Base-by-base conservation (phyloP, 225 moss, liverwort and hornwort genomes). In the Pseudisothecium myosuroides region DNA sequence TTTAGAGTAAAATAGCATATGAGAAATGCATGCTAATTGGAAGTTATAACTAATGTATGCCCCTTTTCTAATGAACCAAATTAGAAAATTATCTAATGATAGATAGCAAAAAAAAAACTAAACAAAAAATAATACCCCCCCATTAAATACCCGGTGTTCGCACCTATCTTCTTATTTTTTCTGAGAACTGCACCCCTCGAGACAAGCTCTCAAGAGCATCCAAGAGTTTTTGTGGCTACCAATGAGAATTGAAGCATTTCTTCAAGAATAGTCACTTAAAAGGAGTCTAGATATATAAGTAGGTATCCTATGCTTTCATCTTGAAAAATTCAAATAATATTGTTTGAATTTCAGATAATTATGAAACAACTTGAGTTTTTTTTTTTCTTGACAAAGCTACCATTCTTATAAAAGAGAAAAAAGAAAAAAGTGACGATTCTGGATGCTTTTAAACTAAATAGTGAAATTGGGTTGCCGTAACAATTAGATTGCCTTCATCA, bases 331-430 rank as follows among this genome's bases (percentile, higher is more conserved):
- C 23, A 52, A 4, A 52, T 2, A 76, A 54, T 14, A 52, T 22
- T 14, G 3, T 21, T 0, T 76, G 0, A 36, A 52, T 76, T 2
- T 50, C 1, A 34, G 0, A 76, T 21, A 76, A 36, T 36, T 36
- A 36, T 54, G 36, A 54, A 54, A 36, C 34, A 76, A 54, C 14
- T 54, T 36, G 54, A 36, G 6, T 52, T 34, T 21, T 0, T 76
- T 13, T 13, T 76, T 22, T 9, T 9, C 52, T 22, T 0, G 1
- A 52, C 5, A 34, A 76, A 6, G 36, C 14, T 52, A 21, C 34
- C 13, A 49, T 49, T 32, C 31, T 75, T 32, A 13, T 3, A 17
- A 52, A 52, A 52, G 14, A 50, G 14, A 23, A 26, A 73, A 47
- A 17, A 5, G 2, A 3, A 24, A 9, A 74, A 74, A 29, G 5